These are phyloP conservation scores for Clarireedia monteithiana DNA, from an alignment of 2,329 filamentous ascomycete genomes.

Conservation along the genomic window DNA sequence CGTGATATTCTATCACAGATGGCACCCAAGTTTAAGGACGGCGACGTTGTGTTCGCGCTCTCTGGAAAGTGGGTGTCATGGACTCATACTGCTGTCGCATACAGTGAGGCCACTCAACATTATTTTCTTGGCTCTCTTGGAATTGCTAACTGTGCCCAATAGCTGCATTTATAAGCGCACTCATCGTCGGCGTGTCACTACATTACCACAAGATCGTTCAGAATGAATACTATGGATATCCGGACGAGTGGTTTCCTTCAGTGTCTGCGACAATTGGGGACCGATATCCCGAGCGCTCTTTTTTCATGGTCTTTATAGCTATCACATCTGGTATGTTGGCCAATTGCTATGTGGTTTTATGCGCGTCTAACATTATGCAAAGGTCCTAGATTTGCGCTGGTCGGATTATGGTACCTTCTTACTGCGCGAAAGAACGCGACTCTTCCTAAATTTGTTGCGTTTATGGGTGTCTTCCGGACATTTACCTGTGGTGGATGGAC, in stretches of 20 bases:
- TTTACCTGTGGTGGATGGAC: constrained; percentile 97
- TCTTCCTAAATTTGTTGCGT: constrained; percentile 74
- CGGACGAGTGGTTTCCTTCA: constrained; percentile 93
- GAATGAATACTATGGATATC: constrained; percentile 93
- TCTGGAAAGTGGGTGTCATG: constrained; percentile 89
- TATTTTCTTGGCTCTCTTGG: neutral
- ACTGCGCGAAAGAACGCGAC: constrained; percentile 67
- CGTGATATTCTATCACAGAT: constrained; percentile 27
- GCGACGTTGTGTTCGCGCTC: constrained; percentile 53
- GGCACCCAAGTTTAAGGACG: constrained; percentile 52
- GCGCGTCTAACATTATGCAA: constrained; percentile 13
- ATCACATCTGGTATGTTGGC: constrained; percentile 68
- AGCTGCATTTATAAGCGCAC: constrained; percentile 81
- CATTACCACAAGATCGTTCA: constrained; percentile 97
- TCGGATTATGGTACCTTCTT: constrained; percentile 86
- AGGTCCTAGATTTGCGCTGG: constrained; percentile 86
- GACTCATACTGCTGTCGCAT: constrained; percentile 76
- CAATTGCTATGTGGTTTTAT: neutral
- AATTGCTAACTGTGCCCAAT: constrained; percentile 14
- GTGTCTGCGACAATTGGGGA: constrained; percentile 97
- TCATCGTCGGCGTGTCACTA: constrained; percentile 70
- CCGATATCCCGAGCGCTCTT: constrained; percentile 89
- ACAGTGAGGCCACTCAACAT: constrained; percentile 42
- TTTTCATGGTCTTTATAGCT: constrained; percentile 96
- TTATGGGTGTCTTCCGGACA: constrained; percentile 77